Conservation (phyloP, 208 protist genomes). For the Leishmania gerbilli region DNA sequence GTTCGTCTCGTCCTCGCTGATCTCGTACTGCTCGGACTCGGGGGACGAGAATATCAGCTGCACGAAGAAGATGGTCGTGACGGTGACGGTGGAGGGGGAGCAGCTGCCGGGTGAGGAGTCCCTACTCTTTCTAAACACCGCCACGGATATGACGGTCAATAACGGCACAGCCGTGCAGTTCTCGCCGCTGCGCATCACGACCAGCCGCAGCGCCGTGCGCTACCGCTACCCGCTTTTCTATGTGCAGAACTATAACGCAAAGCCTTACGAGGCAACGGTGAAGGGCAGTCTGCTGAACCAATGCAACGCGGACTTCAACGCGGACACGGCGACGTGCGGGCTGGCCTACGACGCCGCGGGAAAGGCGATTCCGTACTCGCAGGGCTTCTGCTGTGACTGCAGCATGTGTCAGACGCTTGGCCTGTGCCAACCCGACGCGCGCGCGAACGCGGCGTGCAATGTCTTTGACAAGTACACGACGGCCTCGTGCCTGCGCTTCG, state of each 20-base stretch:
- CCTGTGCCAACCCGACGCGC: conserved; percentile 54
- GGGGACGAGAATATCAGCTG: conserved; percentile 54
- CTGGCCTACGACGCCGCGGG: conserved; percentile 41
- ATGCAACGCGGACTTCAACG: conserved; percentile 61
- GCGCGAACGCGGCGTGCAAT: conserved; percentile 63
- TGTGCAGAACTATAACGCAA: conserved; percentile 80
- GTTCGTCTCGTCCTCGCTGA: conserved; percentile 63
- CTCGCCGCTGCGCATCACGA: conserved; percentile 60
- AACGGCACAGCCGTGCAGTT: conserved; percentile 44
- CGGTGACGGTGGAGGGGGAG: conserved; percentile 64
- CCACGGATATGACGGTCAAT: conserved; percentile 48
- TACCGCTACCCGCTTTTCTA: conserved; percentile 89
- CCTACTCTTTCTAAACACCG: conserved; percentile 56
- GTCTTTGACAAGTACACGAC: conserved; percentile 51
- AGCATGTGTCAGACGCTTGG: conserved; percentile 63
- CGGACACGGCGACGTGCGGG: conserved; percentile 70
- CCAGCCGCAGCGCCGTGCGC: conserved; percentile 58
- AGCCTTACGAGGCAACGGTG: conserved; percentile 79
- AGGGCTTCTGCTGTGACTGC: conserved; percentile 90
- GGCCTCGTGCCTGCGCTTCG: conserved; percentile 87
- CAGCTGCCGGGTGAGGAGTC: conserved; percentile 69
- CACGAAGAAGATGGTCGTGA: conserved; percentile 78
- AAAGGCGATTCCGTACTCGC: conserved; percentile 66
- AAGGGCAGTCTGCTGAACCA: conserved; percentile 43
- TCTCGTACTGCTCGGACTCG: conserved; percentile 70